Base-by-base conservation (phyloP, 1,284 basidiomycete genomes). In the Trichosporon sp. region DNA sequence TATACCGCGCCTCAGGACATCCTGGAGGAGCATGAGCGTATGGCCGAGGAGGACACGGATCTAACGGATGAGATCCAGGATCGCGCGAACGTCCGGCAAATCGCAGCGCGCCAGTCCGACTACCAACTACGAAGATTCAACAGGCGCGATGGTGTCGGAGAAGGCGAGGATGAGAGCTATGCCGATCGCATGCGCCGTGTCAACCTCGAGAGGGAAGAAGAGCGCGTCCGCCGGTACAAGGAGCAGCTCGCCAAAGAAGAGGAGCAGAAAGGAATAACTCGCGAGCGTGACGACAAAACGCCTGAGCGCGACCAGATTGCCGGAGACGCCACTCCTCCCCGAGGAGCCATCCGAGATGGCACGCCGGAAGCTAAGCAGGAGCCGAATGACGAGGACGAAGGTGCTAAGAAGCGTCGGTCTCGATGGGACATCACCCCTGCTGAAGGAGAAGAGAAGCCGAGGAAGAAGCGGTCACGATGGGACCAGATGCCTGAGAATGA, bases 161-260 rank as follows among this genome's bases (percentile, higher is more conserved):
- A 78, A 65, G 86, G 86, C 7, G 91, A 93, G 75, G 91, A 92
- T 62, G 81, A 82, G 61, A 90, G 90, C 6, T 99, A 99, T 81
- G 94, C 92, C 77, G 95, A 98, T 74, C 91, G 94, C 21, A 99
- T 99, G 96, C 85, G 94, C 70, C 80, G 95, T 72, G 86, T 91
- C 65, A 88, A 89, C 76, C 81, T 99, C 75, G 95, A 99, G 83
- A 88, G 92, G 78, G 95, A 99, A 81, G 95, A 99, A 81, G 85
- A 84, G 71, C 83, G 92, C 63, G 94, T 99, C 23, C 84, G 86
- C 75, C 83, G 87, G 70, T 89, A 89, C 31, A 95, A 93, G 78
- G 92, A 96, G 78, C 92, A 93, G 81, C 86, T 91, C 80, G 78
- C 77, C 75, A 85, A 85, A 77, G 90, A 91, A 21, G 84, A 88